A percentile compares a stretch with the other conserved stretches of the same genome.
phyloP scores from a whole-genome alignment of 2,329 filamentous ascomycete species.

The Dactylellina parvicollis region DNA sequence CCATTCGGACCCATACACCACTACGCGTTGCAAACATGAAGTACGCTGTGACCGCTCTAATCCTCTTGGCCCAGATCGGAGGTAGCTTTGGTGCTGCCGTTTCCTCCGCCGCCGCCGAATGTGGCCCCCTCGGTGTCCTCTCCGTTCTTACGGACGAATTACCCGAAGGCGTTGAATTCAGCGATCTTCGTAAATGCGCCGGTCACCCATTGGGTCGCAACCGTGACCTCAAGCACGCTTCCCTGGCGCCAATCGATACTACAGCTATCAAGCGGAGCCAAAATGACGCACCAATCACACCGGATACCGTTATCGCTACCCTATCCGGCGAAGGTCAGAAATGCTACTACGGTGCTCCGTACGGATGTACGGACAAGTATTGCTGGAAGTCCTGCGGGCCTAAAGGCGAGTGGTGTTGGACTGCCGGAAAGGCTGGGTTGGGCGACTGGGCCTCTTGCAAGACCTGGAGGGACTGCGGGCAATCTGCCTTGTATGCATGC shows the following conservation, averaged over 20 bases:
- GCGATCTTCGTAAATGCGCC: slow-evolving; percentile 27
- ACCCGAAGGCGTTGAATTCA: slow-evolving; percentile 10
- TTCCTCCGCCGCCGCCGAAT: neutral
- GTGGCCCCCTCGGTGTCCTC: neutral
- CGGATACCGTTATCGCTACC: neutral
- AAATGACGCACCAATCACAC: neutral
- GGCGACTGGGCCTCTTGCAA: slow-evolving; percentile 23
- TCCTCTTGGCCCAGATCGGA: neutral
- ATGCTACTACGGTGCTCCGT: slow-evolving; percentile 13
- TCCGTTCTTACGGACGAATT: neutral
- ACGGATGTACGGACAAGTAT: slow-evolving; percentile 25
- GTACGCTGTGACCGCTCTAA: neutral
- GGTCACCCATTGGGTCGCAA: slow-evolving; percentile 32
- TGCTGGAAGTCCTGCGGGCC: slow-evolving; percentile 43
- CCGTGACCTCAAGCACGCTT: slow-evolving; percentile 17
- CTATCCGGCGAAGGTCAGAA: neutral
- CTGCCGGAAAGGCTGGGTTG: slow-evolving; percentile 11
- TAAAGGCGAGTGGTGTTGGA: slow-evolving; percentile 44
- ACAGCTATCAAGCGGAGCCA: neutral
- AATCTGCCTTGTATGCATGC: neutral
- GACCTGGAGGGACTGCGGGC: slow-evolving; percentile 7
- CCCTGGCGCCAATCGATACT: slow-evolving; percentile 9
- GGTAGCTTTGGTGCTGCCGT: neutral
- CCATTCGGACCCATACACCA: too few relatives aligned
- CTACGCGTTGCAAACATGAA: slow-evolving; percentile 18